Conservation (phyloP, 1,139 yeast genomes). For the Geotrichum carabidarum region DNA sequence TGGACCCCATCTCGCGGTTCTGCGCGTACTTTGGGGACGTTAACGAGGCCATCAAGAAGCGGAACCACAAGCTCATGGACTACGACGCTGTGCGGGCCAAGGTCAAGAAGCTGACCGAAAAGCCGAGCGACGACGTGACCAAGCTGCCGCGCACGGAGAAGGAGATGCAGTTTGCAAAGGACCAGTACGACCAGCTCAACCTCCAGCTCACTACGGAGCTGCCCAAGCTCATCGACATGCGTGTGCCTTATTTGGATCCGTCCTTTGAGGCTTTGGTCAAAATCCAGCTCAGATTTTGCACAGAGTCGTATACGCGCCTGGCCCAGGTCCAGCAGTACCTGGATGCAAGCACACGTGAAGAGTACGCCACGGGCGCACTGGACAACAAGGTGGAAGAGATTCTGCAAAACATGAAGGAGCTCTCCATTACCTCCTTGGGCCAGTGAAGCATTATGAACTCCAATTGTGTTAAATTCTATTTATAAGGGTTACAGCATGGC, state of each 20-base stretch:
- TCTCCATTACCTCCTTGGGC: constrained; percentile 55
- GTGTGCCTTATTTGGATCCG: constrained; percentile 95
- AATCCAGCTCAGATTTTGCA: constrained; percentile 89
- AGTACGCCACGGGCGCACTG: constrained; percentile 85
- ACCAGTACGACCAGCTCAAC: constrained; percentile 77
- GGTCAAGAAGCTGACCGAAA: constrained; percentile 77
- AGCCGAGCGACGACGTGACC: constrained; percentile 89
- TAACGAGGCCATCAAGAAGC: constrained; percentile 90
- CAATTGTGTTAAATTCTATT: not conserved
- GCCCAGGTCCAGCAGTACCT: constrained; percentile 95
- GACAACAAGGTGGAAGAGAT: constrained; percentile 83
- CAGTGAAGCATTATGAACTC: not conserved
- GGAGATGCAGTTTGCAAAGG: constrained; percentile 76
- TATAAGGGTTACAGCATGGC: not conserved
- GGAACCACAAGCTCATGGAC: constrained; percentile 85
- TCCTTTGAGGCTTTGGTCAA: constrained; percentile 94
- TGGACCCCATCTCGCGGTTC: constrained; percentile 86
- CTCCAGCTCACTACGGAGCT: constrained; percentile 76
- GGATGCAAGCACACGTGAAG: constrained; percentile 85
- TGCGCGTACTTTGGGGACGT: constrained; percentile 79
- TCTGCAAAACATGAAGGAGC: constrained; percentile 73
- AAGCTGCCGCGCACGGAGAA: constrained; percentile 87
- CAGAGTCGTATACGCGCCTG: constrained; percentile 89
- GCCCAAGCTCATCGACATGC: constrained; percentile 81
- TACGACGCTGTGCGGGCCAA: constrained; percentile 87